Conservation (phyloP, 345 rosid genomes). For the sweet orange (Citrus sinensis) region DVS_A1.0 CM039163.1:44084501-44085000, state of each 20-base stretch:
- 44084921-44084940: background rate
- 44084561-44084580: slow-evolving; percentile 66
- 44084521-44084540: slow-evolving; percentile 90
- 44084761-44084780: slow-evolving; percentile 30
- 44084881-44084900: background rate
- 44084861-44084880: background rate
- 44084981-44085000: background rate
- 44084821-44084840: slow-evolving; percentile 7
- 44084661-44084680: slow-evolving; percentile 60
- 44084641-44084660: slow-evolving; percentile 37
- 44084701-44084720: slow-evolving; percentile 40
- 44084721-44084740: slow-evolving; percentile 44
- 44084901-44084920: background rate
- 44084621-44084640: slow-evolving; percentile 28
- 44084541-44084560: slow-evolving; percentile 80
- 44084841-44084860: background rate
- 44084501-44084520: slow-evolving; percentile 69
- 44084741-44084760: slow-evolving; percentile 55
- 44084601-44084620: slow-evolving; percentile 61
- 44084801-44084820: slow-evolving; percentile 28
- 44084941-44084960: background rate
- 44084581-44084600: slow-evolving; percentile 63
- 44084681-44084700: slow-evolving; percentile 52
- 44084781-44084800: slow-evolving; percentile 47
- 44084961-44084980: background rate